Conservation (phyloP, 176 grass and related monocot species). For the Carex myosuroides region DNA sequence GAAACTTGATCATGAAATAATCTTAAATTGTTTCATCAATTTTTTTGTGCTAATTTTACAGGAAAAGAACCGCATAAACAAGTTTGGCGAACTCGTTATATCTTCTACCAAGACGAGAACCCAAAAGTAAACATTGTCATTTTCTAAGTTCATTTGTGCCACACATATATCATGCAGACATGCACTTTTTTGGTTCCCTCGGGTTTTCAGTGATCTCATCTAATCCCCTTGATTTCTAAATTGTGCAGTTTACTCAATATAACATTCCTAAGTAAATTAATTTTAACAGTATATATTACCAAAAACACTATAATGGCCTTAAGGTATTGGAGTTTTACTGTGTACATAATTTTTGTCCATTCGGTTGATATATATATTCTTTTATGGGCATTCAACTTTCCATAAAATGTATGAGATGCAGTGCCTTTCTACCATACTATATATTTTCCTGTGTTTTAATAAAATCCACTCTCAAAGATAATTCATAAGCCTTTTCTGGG, state of each 20-base stretch:
- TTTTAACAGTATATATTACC: neutral
- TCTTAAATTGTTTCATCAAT: neutral
- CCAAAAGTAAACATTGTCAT: conserved; percentile 57
- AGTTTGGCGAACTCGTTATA: conserved; percentile 84
- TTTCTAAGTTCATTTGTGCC: neutral
- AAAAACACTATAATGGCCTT: neutral
- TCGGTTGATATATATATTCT: neutral
- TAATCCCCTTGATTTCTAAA: neutral
- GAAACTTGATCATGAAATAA: neutral
- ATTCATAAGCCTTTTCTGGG: neutral
- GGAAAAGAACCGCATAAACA: conserved; percentile 98
- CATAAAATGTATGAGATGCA: neutral
- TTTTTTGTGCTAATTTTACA: conserved; percentile 24
- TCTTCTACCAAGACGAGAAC: conserved; percentile 97
- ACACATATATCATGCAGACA: neutral
- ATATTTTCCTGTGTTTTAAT: neutral
- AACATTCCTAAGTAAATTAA: neutral
- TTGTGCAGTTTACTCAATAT: neutral
- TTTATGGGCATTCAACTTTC: neutral
- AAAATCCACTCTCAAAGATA: neutral
- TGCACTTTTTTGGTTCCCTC: neutral
- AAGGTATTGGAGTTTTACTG: neutral
- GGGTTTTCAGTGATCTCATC: neutral
- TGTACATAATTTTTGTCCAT: neutral
- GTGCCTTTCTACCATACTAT: neutral